Conservation (phyloP, 1,139 yeast species). For the Taphrina betulina region DNA sequence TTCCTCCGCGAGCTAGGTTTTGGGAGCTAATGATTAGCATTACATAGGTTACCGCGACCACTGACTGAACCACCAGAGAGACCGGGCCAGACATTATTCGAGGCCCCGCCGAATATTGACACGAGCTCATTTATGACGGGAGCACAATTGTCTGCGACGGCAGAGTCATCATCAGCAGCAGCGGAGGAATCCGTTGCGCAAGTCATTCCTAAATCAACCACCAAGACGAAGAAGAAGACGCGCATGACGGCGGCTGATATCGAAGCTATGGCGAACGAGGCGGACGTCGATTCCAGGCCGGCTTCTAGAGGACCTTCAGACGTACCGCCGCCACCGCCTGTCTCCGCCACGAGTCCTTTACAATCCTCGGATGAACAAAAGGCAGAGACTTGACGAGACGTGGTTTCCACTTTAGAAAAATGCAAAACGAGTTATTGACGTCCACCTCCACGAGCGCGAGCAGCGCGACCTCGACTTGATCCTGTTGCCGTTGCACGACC, state of each 20-base stretch:
- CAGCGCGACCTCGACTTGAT: not conserved
- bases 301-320: slow-evolving; percentile 1
- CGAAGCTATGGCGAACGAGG: slow-evolving; percentile 29
- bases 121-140: slow-evolving; percentile 18
- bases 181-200: not conserved
- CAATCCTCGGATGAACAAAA: not conserved
- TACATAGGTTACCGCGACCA: slow-evolving; percentile 74
- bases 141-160: slow-evolving; percentile 19
- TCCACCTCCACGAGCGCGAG: slow-evolving; percentile 3
- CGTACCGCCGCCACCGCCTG: slow-evolving; percentile 2
- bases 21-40: slow-evolving; percentile 35
- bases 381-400: not conserved
- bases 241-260: slow-evolving; percentile 29
- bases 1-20: too few species aligned
- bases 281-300: slow-evolving; percentile 13
- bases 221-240: slow-evolving; percentile 11
- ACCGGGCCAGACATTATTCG: slow-evolving; percentile 34
- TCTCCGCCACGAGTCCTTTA: not conserved
- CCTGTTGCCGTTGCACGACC: not conserved
- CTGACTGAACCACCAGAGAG: slow-evolving; percentile 30
- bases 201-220: not conserved
- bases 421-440: not conserved
- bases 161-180: not conserved
- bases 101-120: slow-evolving; percentile 21
- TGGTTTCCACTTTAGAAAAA: not conserved